Percentiles rank a stretch among this genome's conserved stretches.
phyloP scores from a whole-genome alignment of 2,329 filamentous ascomycete genomes.

The Magnaporthiopsis poae region DNA sequence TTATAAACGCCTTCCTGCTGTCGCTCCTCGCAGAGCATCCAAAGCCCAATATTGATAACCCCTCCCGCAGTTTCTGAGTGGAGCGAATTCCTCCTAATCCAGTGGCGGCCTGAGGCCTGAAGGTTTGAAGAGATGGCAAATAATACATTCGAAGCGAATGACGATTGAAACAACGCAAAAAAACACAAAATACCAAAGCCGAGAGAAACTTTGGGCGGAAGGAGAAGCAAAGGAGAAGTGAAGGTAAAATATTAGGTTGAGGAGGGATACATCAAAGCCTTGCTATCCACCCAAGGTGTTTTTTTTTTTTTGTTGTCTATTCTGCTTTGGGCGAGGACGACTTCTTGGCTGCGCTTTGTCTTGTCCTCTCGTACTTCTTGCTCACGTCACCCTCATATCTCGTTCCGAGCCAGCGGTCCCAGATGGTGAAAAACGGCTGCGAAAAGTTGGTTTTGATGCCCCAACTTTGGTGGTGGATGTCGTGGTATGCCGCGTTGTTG shows the following conservation, averaged over 20 bases:
- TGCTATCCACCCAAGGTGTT: neutral
- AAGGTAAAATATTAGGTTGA: neutral
- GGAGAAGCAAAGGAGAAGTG: neutral
- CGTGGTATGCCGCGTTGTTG: constrained; percentile 94
- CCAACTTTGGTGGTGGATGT: constrained; percentile 98
- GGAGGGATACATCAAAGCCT: neutral
- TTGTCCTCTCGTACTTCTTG: constrained; percentile 31
- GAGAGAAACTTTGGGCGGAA: neutral
- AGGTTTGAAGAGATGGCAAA: neutral
- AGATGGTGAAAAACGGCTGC: constrained; percentile 90
- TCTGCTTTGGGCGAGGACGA: neutral
- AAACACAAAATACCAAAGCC: neutral
- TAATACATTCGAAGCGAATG: neutral
- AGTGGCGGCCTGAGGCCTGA: neutral
- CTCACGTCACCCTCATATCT: constrained; percentile 62
- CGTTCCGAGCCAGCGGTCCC: constrained; percentile 75
- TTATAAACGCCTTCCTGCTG: neutral
- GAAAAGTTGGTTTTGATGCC: constrained; percentile 94
- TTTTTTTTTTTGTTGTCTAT: neutral
- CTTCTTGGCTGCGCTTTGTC: constrained; percentile 24
- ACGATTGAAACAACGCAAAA: neutral
- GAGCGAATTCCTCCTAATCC: neutral
- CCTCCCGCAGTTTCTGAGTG: neutral
- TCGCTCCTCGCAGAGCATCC: neutral
- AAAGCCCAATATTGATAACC: neutral